These are phyloP conservation scores for Yamadazyma kanchanaburiensis DNA, from an alignment of 1,139 yeast genomes.

Conservation along the genomic window DNA sequence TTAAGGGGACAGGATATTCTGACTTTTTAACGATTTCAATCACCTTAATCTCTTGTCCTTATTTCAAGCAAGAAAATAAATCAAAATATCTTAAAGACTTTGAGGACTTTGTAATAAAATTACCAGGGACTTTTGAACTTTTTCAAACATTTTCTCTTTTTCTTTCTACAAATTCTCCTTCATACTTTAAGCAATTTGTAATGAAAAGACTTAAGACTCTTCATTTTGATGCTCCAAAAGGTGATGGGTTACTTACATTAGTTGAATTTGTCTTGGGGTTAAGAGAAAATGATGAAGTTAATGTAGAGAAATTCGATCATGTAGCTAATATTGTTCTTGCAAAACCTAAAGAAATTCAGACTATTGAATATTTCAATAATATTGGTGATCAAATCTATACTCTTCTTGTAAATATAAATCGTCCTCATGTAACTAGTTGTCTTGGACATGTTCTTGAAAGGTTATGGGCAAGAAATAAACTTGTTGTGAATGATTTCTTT, in stretches of 20 bases:
- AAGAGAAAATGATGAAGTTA: conserved; percentile 68
- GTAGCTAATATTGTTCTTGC: conserved; percentile 60
- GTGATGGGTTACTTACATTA: conserved; percentile 66
- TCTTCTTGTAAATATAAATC: conserved; percentile 55
- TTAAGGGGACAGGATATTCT: conserved; percentile 69
- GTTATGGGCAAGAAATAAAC: conserved; percentile 50
- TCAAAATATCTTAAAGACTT: conserved; percentile 12
- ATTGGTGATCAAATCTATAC: conserved; percentile 61
- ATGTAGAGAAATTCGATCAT: conserved; percentile 60
- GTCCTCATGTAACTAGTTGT: conserved; percentile 60
- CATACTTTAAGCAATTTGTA: conserved; percentile 41
- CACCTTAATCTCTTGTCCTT: conserved; percentile 47
- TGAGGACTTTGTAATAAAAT: conserved; percentile 12
- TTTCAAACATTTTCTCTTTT: conserved; percentile 54
- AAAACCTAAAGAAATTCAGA: conserved; percentile 52
- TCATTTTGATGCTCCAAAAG: conserved; percentile 49
- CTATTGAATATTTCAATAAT: conserved; percentile 48
- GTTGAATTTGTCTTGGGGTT: conserved; percentile 77
- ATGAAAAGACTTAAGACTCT: conserved; percentile 47
- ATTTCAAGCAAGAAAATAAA: conserved; percentile 14
- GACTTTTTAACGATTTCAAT: conserved; percentile 61
- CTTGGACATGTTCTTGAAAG: conserved; percentile 53
- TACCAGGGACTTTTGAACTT: conserved; percentile 61
- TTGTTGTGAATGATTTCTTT: conserved; percentile 59
- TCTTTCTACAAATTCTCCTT: conserved; percentile 39